Evolutionary conservation across 352 stramenopile species (phyloP), one percentile per base, ranked within the genome.

Genomic region (Hyaloperonospora brassicae): DNA sequence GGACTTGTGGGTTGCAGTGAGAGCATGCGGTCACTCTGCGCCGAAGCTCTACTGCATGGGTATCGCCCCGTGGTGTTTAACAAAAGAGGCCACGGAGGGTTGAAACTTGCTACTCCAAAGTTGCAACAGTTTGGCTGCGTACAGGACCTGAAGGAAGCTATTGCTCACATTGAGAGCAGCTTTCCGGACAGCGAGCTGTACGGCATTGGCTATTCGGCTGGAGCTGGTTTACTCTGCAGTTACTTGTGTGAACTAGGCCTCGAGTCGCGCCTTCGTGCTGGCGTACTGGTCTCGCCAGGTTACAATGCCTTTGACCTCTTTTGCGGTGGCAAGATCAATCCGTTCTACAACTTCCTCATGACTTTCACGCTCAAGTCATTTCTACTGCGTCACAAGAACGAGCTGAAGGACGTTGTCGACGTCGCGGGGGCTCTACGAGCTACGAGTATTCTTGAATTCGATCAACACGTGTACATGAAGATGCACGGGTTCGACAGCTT

Each of bases 51-150:
- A 23, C 23, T 44, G 1, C 62, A 72, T 24, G 82, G 82, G 7
- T 90, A 87, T 63, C 76, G 82, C 2, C 79, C 82, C 4, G 82
- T 93, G 7, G 82, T 88, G 21, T 93, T 90, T 52, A 93, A 90
- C 62, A 93, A 93, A 66, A 72, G 82, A 46, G 82, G 82, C 9
- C 82, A 93, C 30, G 82, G 82, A 22, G 78, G 79, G 4, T 42
- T 87, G 39, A 59, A 64, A 41, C 69, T 91, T 23, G 23, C 73
- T 12, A 89, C 77, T 2, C 79, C 81, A 24, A 82, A 70, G 59
- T 64, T 91, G 9, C 81, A 91, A 51, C 62, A 50, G 14, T 91
- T 91, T 59, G 81, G 81, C n/a, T 84, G 70, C 46, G 70, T 86
- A 0, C 56, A 61, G 21, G 81, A 91, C 47, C 65, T 89, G 17